Evolutionary conservation across 2,329 filamentous ascomycete species (phyloP), one percentile per base, ranked within the genome.

Genomic region (Aspergillus calidoustus): DNA sequence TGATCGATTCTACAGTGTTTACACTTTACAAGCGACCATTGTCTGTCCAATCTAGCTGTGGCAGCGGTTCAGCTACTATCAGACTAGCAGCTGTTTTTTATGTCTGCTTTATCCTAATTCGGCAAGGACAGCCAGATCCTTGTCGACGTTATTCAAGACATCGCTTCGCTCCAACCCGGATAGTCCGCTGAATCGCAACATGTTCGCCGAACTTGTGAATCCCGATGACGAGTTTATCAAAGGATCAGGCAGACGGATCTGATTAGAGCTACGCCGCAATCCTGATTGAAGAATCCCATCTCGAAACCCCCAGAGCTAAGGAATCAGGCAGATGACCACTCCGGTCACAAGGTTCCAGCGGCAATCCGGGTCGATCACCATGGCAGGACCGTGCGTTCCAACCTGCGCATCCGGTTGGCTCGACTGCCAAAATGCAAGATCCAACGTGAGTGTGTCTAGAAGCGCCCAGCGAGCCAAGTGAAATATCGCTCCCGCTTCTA

Each of bases 321-420:
- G n/a, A 25, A 22, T n/a, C 8, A 57, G 48, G 55, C 55, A 58
- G 55, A 52, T 58, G 55, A 58, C 55, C 55, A 28, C 17, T 8
- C n/a, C 28, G 55, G 55, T 58, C 55, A 58, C 50, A 41, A 52
- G 55, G 38, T 15, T 48, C 46, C 51, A 51, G 30, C 57, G 57
- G 57, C 41, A 60, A 48, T 48, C 55, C 48, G 57, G 57, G 57
- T 58, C 57, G 57, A 60, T 63, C 60, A 19, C 19, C 19, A 19
- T 19, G 19, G 19, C 19, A 62, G 50, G 60, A 57, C 60, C 60
- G 60, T 62, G 60, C 60, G 54, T 57, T 11, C 46, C 22, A 48
- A 15, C 22, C 15, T 23, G 11, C 43, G 30, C 31, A 41, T 54
- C 44, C 22, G 46, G 28, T 47, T 38, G 31, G 25, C n/a, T 17